These are phyloP conservation scores for Acacia melanoxylon DNA, from an alignment of 306 rosid genomes.

Conservation along the genomic window DNA sequence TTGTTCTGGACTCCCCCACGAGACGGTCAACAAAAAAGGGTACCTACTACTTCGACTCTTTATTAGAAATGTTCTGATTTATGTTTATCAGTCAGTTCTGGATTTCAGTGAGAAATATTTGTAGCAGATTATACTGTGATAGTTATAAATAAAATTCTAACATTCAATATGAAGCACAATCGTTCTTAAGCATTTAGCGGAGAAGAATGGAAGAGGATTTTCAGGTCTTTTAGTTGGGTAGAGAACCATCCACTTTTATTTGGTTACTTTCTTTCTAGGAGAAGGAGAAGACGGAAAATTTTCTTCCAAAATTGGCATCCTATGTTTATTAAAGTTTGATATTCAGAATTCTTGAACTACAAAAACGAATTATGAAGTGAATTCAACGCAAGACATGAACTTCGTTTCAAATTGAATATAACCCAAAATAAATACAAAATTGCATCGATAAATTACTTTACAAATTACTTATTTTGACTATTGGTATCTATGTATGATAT, in stretches of 20 bases:
- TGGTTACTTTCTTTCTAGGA: neutral
- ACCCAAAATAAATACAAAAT: neutral
- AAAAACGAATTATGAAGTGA: neutral
- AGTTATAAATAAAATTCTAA: neutral
- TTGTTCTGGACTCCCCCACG: slow-evolving; percentile 89
- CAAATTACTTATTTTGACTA: neutral
- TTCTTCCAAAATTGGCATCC: neutral
- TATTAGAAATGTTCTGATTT: neutral
- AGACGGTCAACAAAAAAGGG: slow-evolving; percentile 69
- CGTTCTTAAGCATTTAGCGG: neutral
- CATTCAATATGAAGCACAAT: neutral
- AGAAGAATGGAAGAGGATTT: neutral
- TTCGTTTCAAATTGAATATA: neutral
- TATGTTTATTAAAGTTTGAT: neutral
- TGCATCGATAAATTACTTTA: neutral
- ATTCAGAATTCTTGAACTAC: neutral
- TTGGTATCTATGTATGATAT: neutral
- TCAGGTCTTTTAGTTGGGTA: neutral
- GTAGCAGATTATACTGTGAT: neutral
- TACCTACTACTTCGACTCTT: slow-evolving; percentile 17
- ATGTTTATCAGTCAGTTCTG: neutral
- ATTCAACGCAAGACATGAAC: neutral
- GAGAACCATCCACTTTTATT: neutral
- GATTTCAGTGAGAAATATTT: neutral
- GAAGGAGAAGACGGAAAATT: neutral